A percentile compares a stretch with the other conserved stretches of the same genome.
Evolutionary conservation across 148 eudicot species (phyloP).

Genomic region (Rhododendron ferrugineum): DNA sequence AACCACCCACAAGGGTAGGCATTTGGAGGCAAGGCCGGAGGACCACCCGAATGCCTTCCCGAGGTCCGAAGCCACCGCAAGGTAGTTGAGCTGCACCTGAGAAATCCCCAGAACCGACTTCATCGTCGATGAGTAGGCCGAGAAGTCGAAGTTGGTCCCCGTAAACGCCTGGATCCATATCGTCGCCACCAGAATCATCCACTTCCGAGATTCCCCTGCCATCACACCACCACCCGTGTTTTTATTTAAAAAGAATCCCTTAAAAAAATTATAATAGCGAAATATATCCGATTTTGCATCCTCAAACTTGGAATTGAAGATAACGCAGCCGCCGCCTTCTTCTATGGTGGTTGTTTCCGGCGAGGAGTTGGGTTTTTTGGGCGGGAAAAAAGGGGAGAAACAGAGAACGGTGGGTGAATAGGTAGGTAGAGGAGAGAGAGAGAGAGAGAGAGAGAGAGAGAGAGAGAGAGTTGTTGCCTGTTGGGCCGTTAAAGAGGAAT

Average conservation of each 20-base stretch:
- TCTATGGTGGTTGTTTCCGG: not conserved
- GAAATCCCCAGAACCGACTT: conserved; percentile 56
- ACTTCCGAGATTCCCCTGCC: conserved; percentile 54
- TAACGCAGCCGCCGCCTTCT: not conserved
- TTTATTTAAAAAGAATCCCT: not conserved
- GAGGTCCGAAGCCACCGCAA: conserved; percentile 83
- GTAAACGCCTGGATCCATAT: conserved; percentile 91
- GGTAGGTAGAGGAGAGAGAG: not conserved
- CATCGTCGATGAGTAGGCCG: conserved; percentile 76
- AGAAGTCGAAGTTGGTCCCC: conserved; percentile 89
- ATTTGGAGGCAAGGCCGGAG: conserved; percentile 67
- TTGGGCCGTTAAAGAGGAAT: not conserved
- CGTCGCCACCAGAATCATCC: conserved; percentile 72
- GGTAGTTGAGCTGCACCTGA: conserved; percentile 79
- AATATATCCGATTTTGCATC: not conserved
- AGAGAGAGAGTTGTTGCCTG: not conserved
- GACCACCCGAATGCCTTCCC: conserved; percentile 95
- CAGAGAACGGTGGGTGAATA: not conserved
- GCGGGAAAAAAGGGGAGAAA: not conserved
- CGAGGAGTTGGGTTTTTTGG: not conserved
- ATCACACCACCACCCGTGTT: not conserved
- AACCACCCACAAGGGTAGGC: conserved; percentile 60
- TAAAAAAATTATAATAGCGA: not conserved
- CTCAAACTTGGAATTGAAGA: not conserved
- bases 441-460: not conserved